phyloP scores from a whole-genome alignment of 2,329 filamentous ascomycete genomes.

The Calonectria leucothoes region DNA sequence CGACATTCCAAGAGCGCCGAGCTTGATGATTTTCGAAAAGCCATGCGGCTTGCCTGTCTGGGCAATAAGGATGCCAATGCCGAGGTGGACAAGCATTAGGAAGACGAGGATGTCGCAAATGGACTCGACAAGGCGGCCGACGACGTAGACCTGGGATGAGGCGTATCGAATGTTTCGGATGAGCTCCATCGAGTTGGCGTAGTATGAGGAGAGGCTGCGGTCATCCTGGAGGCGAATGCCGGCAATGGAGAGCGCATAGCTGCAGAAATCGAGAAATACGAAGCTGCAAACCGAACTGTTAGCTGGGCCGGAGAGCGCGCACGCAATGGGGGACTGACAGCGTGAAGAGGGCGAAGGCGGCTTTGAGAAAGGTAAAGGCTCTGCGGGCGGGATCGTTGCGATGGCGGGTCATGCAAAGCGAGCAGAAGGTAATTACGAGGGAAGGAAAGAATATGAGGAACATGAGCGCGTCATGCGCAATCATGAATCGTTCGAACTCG shows the following conservation, averaged over 20 bases:
- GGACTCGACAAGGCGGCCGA: slow-evolving; percentile 13
- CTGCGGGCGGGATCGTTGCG: slow-evolving; percentile 37
- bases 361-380: slow-evolving; percentile 40
- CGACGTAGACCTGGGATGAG: slow-evolving; percentile 10
- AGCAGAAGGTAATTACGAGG: slow-evolving; percentile 33
- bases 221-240: not conserved
- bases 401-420: slow-evolving; percentile 35
- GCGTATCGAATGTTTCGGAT: slow-evolving; percentile 12
- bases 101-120: slow-evolving; percentile 35
- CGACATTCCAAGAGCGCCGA: slow-evolving; percentile 26
- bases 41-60: slow-evolving; percentile 11
- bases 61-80: slow-evolving; percentile 32
- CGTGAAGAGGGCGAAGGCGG: slow-evolving; percentile 36
- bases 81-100: slow-evolving; percentile 38
- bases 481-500: not conserved
- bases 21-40: slow-evolving; percentile 27
- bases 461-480: slow-evolving; percentile 31
- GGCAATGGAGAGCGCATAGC: slow-evolving; percentile 23
- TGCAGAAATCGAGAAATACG: slow-evolving; percentile 31
- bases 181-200: not conserved
- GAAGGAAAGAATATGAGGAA: slow-evolving; percentile 29
- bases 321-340: slow-evolving; percentile 33
- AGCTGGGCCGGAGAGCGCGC: not conserved
- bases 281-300: slow-evolving; percentile 24
- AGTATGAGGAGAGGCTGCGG: not conserved